These are phyloP conservation scores for Ceratocystiopsis brevicomis DNA, from an alignment of 2,329 filamentous ascomycete species.

Conservation along the genomic window DNA sequence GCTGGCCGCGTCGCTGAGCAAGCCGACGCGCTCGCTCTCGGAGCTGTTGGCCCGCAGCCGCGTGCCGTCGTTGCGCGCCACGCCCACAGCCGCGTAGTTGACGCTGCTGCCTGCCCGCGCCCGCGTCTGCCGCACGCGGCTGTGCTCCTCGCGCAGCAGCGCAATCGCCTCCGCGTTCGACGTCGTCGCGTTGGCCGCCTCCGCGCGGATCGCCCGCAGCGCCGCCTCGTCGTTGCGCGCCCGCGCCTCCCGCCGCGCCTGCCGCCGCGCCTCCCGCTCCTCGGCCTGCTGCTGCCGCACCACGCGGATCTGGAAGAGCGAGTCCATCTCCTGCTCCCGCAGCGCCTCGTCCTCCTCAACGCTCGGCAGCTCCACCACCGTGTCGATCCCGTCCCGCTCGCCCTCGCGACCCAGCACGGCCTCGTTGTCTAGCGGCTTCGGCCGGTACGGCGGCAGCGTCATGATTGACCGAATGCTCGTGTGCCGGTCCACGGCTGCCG, in stretches of 20 bases:
- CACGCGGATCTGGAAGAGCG: constrained; percentile 72
- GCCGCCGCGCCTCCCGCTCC: constrained; percentile 60
- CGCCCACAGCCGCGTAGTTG: constrained; percentile 56
- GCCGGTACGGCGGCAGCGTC: constrained; percentile 74
- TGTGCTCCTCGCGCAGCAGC: constrained; percentile 36
- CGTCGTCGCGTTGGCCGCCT: constrained; percentile 27
- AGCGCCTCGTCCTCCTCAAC: constrained; percentile 59
- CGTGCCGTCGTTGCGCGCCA: constrained; percentile 61
- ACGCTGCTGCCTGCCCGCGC: constrained; percentile 56
- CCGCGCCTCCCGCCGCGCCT: constrained; percentile 51
- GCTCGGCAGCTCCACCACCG: constrained; percentile 70
- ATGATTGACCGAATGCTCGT: constrained; percentile 85
- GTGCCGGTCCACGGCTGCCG: constrained; percentile 47
- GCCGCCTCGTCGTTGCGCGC: constrained; percentile 49
- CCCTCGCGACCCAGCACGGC: constrained; percentile 74
- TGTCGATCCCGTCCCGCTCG: constrained; percentile 78
- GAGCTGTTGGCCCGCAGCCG: constrained; percentile 53
- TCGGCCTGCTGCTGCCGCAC: constrained; percentile 56
- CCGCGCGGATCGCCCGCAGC: constrained; percentile 45
- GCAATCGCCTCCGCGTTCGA: constrained; percentile 37
- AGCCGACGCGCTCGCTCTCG: constrained; percentile 52
- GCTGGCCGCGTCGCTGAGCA: constrained; percentile 53
- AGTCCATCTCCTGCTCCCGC: constrained; percentile 81
- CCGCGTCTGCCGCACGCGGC: constrained; percentile 37
- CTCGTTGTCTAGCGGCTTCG: constrained; percentile 54